Conservation (phyloP, 2,329 filamentous ascomycete species). For the Ceratocystis eucalypticola region DNA sequence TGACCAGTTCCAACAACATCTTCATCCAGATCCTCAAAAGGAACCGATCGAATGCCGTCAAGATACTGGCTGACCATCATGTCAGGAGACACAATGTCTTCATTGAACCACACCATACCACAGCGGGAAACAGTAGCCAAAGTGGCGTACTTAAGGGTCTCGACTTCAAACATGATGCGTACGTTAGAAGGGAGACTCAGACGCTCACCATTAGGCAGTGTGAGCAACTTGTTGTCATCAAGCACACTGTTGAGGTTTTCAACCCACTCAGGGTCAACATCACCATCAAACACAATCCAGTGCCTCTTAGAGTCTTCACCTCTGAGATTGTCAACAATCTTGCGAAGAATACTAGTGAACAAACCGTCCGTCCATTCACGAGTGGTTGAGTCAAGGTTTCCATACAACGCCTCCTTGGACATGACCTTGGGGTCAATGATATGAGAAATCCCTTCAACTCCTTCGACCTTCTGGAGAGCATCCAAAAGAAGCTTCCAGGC, state of each 20-base stretch:
- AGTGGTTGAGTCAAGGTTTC: conserved; percentile 88
- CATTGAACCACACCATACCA: conserved; percentile 99
- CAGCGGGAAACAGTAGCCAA: conserved; percentile 98
- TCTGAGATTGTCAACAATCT: conserved; percentile 96
- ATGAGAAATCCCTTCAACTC: conserved; percentile 85
- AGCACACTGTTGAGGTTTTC: conserved; percentile 99
- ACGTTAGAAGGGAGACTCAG: conserved; percentile 89
- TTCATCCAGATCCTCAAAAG: conserved; percentile 92
- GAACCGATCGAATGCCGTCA: conserved; percentile 62
- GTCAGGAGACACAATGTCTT: conserved; percentile 81
- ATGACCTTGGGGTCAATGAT: conserved; percentile 99
- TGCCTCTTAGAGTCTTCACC: conserved; percentile 94
- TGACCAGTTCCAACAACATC: conserved; percentile 67
- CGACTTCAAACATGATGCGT: conserved; percentile 99
- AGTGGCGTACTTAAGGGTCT: conserved; percentile 92
- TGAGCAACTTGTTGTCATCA: conserved; percentile 96
- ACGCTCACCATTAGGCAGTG: conserved; percentile 92
- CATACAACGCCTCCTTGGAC: conserved; percentile 96
- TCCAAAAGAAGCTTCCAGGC: conserved; percentile 89
- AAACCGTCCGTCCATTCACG: conserved; percentile 98
- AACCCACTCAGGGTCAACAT: conserved; percentile 98
- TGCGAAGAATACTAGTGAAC: conserved; percentile 93
- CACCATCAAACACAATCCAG: conserved; percentile 98
- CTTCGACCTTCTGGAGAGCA: conserved; percentile 80
- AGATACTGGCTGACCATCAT: conserved; percentile 94